phyloP scores from a whole-genome alignment of 148 eudicot genomes.

The Heliamphora exappendiculata region DNA sequence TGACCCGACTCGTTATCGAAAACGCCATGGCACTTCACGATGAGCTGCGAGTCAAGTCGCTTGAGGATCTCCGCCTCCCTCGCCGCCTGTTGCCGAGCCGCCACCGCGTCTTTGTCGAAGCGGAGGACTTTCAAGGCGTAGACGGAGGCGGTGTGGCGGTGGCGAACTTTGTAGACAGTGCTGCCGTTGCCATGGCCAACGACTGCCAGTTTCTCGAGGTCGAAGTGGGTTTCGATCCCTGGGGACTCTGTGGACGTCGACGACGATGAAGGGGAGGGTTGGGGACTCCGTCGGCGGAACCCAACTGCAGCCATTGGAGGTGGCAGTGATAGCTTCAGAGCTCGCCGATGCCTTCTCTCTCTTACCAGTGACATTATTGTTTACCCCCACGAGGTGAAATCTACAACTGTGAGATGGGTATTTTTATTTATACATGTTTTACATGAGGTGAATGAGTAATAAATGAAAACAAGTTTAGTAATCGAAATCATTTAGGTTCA shows the following conservation, averaged over 20 bases:
- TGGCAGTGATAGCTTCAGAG: constrained; percentile 9
- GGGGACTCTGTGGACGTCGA: constrained; percentile 9
- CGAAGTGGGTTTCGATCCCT: neutral
- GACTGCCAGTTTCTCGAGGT: constrained; percentile 22
- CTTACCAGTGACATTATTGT: constrained; percentile 12
- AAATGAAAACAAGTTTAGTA: too few species aligned
- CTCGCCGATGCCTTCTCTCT: constrained; percentile 15
- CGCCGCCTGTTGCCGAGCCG: constrained; percentile 3
- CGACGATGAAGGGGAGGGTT: neutral
- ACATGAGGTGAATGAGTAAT: neutral
- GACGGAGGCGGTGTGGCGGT: neutral
- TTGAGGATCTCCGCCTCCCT: constrained; percentile 21
- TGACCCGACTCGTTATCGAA: constrained; percentile 7
- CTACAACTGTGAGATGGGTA: neutral
- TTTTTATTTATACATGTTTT: neutral
- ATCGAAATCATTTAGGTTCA: too few species aligned
- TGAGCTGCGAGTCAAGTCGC: constrained; percentile 16
- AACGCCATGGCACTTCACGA: constrained; percentile 20
- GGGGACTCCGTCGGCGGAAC: neutral
- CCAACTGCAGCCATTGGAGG: neutral
- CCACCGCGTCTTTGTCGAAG: neutral
- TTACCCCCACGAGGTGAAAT: neutral
- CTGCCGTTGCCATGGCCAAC: constrained; percentile 25
- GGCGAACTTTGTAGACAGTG: constrained; percentile 24
- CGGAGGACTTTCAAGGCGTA: constrained; percentile 26